Evolutionary conservation across 2,329 filamentous ascomycete genomes (phyloP).

Genomic region (Elsinoe fawcettii): DNA sequence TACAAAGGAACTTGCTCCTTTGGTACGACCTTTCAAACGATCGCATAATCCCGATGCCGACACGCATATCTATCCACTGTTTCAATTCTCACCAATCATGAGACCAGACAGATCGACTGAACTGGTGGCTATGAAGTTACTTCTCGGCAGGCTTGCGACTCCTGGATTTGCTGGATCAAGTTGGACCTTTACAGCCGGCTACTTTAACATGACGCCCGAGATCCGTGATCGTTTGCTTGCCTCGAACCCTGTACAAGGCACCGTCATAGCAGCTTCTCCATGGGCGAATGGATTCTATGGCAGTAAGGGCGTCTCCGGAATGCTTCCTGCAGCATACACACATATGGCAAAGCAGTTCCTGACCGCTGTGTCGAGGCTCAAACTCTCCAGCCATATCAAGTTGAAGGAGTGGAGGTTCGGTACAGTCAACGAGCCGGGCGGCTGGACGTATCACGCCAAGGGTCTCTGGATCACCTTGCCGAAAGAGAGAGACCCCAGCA

Average conservation of each 20-base stretch:
- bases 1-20: slow-evolving; percentile 55
- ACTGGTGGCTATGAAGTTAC: slow-evolving; percentile 67
- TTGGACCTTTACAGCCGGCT: slow-evolving; percentile 96
- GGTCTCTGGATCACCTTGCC: slow-evolving; percentile 82
- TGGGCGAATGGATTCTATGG: slow-evolving; percentile 93
- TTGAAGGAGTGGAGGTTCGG: slow-evolving; percentile 85
- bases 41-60: slow-evolving; percentile 38
- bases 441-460: slow-evolving; percentile 98
- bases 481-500: slow-evolving; percentile 53
- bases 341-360: slow-evolving; percentile 78
- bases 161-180: slow-evolving; percentile 60
- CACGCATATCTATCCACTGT: slow-evolving; percentile 76
- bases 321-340: slow-evolving; percentile 87
- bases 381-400: slow-evolving; percentile 52
- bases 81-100: slow-evolving; percentile 81
- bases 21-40: slow-evolving; percentile 48
- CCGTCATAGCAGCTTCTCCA: slow-evolving; percentile 84
- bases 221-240: slow-evolving; percentile 72
- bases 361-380: slow-evolving; percentile 48
- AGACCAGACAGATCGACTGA: slow-evolving; percentile 78
- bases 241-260: slow-evolving; percentile 62
- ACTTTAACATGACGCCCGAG: slow-evolving; percentile 91
- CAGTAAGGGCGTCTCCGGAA: slow-evolving; percentile 77
- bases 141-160: slow-evolving; percentile 60
- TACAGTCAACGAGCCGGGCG: slow-evolving; percentile 68